Percentiles rank a stretch among this genome's conserved stretches.
Conservation (phyloP, 257 asterid species). For the Capsicum rhomboideum region DNA sequence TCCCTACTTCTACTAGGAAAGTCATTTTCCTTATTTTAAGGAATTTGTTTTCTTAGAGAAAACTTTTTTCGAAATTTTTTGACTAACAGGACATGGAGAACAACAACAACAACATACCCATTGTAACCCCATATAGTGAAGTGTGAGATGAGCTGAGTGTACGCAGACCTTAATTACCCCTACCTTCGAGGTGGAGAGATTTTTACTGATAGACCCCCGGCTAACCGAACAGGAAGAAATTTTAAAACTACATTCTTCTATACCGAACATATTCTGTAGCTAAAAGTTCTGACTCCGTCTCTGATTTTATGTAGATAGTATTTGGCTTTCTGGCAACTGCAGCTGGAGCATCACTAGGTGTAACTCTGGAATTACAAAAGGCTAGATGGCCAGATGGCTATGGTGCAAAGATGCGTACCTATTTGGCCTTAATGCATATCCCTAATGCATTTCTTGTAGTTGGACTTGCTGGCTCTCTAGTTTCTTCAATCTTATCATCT, state of each 20-base stretch:
- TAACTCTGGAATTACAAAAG: background rate
- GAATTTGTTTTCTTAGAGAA: background rate
- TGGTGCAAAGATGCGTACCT: too few species aligned
- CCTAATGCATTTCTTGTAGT: background rate
- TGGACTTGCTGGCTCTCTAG: background rate
- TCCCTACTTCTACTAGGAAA: background rate
- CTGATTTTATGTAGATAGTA: background rate
- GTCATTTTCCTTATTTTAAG: background rate
- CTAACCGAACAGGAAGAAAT: background rate
- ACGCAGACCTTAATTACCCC: too few species aligned
- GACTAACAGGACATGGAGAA: too few species aligned
- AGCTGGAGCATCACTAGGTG: conserved; percentile 8
- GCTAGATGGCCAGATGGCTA: background rate
- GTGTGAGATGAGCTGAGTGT: too few species aligned
- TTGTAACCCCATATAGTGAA: too few species aligned
- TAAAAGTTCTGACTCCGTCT: background rate
- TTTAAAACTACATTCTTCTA: background rate
- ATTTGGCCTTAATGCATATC: background rate
- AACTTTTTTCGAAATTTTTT: background rate
- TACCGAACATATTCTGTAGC: background rate
- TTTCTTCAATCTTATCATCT: conserved; percentile 1
- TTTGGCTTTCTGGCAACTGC: background rate
- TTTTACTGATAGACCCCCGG: too few species aligned
- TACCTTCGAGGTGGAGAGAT: too few species aligned
- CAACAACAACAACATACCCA: too few species aligned